These are phyloP conservation scores for Acacia acuminata DNA, from an alignment of 306 rosid genomes.

Conservation along the genomic window DNA sequence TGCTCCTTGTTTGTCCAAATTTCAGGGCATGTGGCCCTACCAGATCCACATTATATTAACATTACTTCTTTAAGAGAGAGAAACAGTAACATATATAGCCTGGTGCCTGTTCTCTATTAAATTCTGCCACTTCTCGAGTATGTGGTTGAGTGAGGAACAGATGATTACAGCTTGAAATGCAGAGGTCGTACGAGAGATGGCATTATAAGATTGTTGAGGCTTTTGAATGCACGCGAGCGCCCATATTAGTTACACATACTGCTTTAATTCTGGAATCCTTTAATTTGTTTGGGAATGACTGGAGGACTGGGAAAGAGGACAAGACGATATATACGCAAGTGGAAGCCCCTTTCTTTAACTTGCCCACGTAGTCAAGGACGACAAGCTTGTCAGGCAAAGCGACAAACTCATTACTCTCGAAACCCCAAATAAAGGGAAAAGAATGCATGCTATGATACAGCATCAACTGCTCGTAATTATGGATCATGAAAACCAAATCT, in stretches of 20 bases:
- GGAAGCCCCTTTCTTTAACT: not conserved
- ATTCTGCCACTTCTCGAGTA: not conserved
- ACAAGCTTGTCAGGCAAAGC: slow-evolving; percentile 32
- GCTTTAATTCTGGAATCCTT: slow-evolving; percentile 12
- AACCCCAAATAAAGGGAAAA: not conserved
- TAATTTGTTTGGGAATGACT: not conserved
- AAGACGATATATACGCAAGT: not conserved
- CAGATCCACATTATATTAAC: not conserved
- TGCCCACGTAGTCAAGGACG: slow-evolving; percentile 10
- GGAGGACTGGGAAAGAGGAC: slow-evolving; percentile 26
- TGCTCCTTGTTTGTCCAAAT: slow-evolving; percentile 25
- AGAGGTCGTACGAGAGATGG: slow-evolving; percentile 2
- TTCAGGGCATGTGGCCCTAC: not conserved
- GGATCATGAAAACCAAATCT: not conserved
- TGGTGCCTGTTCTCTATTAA: not conserved
- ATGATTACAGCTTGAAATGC: not conserved
- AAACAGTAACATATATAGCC: not conserved
- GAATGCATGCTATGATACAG: not conserved
- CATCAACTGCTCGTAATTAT: not conserved
- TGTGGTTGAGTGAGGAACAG: not conserved
- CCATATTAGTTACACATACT: not conserved
- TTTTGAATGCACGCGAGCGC: slow-evolving; percentile 34
- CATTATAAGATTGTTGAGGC: slow-evolving; percentile 30
- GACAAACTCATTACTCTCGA: slow-evolving; percentile 7
- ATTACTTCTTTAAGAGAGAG: not conserved